phyloP scores from a whole-genome alignment of 345 rosid genomes.

The thale cress (Arabidopsis thaliana) region TAIR10.1 NC_003076.8:21515501-21516000 shows the following conservation, averaged over 20 bases:
- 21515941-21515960: conserved; percentile 99
- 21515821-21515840: conserved; percentile 52
- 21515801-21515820: conserved; percentile 59
- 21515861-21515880: conserved; percentile 59
- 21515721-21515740: conserved; percentile 94
- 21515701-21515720: conserved; percentile 92
- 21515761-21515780: conserved; percentile 84
- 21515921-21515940: conserved; percentile 97
- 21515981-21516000: conserved; percentile 94
- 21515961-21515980: conserved; percentile 98
- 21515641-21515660: conserved; percentile 98
- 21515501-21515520: conserved; percentile 33
- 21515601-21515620: conserved; percentile 96
- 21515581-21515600: conserved; percentile 95
- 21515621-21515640: conserved; percentile 88
- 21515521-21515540: conserved; percentile 50
- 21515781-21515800: conserved; percentile 93
- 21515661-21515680: conserved; percentile 93
- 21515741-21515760: conserved; percentile 93
- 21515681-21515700: conserved; percentile 92
- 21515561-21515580: conserved; percentile 94
- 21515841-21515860: conserved; percentile 67
- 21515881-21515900: conserved; percentile 87
- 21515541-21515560: conserved; percentile 82
- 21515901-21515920: conserved; percentile 95